These are phyloP conservation scores for Sporothrix pseudoabietina DNA, from an alignment of 2,329 filamentous ascomycete species.

Conservation along the genomic window DNA sequence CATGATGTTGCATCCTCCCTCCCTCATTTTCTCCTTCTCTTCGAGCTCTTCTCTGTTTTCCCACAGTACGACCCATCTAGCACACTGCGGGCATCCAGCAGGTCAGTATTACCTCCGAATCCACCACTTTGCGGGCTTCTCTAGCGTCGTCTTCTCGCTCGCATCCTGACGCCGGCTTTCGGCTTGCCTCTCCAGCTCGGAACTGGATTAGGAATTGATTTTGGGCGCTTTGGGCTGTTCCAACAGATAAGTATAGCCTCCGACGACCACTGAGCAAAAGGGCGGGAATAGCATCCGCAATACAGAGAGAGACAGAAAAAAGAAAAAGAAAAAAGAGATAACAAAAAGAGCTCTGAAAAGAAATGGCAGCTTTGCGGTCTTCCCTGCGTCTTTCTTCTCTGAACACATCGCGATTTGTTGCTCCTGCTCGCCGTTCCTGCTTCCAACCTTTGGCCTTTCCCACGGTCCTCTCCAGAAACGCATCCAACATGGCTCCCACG, in stretches of 20 bases:
- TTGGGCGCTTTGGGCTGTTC: neutral
- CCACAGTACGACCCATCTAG: neutral
- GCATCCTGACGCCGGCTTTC: conserved; percentile 28
- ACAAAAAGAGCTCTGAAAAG: neutral
- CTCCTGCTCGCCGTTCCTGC: conserved; percentile 36
- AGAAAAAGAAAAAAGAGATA: neutral
- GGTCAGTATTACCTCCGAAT: neutral
- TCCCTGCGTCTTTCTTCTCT: conserved; percentile 30
- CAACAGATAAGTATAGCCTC: conserved; percentile 26
- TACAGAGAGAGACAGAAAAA: neutral
- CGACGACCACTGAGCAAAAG: conserved; percentile 14
- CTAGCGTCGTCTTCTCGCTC: conserved; percentile 1
- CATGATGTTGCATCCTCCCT: neutral
- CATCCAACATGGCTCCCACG: conserved; percentile 54
- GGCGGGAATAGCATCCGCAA: neutral
- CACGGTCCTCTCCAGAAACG: conserved; percentile 37
- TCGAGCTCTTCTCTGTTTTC: neutral
- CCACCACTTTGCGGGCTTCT: neutral
- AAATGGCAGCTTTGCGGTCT: conserved; percentile 29
- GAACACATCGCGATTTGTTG: conserved; percentile 7
- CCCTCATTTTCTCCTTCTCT: neutral
- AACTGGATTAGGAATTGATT: conserved; percentile 16
- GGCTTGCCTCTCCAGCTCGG: conserved; percentile 19
- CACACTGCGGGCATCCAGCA: neutral
- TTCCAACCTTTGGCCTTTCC: conserved; percentile 40